These are phyloP conservation scores for Lentinula sp. DNA, from an alignment of 768 basidiomycete genomes.

Conservation along the genomic window DNA sequence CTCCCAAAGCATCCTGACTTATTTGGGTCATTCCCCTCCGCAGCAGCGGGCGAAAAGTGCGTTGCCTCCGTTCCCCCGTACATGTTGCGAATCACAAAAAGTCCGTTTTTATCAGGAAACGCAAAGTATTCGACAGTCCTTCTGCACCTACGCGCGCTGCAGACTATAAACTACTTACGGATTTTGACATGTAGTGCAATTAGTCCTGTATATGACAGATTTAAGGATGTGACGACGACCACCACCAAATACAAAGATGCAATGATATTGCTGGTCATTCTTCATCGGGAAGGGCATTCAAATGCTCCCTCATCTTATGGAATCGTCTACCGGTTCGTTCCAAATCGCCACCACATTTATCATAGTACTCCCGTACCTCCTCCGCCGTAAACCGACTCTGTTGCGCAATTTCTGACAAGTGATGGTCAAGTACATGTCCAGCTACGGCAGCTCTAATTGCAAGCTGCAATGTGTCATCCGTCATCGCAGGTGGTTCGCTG, in stretches of 20 bases:
- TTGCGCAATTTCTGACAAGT: constrained; percentile 57
- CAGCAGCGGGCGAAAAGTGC: constrained; percentile 94
- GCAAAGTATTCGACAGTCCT: constrained; percentile 74
- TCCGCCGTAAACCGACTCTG: constrained; percentile 67
- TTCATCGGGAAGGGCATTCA: constrained; percentile 32
- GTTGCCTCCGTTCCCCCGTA: constrained; percentile 17
- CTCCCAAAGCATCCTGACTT: constrained; percentile 94
- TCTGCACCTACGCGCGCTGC: constrained; percentile 72
- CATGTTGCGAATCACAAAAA: background rate
- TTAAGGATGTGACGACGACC: background rate
- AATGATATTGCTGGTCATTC: constrained; percentile 4
- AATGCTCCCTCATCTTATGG: constrained; percentile 54
- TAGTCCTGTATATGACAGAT: background rate
- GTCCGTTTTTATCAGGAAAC: constrained; percentile 40
- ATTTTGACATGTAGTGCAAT: constrained; percentile 41
- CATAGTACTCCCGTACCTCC: constrained; percentile 76
- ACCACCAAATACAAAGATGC: background rate
- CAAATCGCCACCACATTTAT: constrained; percentile 61
- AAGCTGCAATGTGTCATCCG: constrained; percentile 1
- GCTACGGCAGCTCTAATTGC: constrained; percentile 6
- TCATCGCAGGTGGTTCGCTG: background rate
- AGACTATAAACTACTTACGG: constrained; percentile 60
- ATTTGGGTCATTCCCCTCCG: constrained; percentile 93
- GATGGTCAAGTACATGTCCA: constrained; percentile 58
- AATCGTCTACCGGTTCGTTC: constrained; percentile 59